Percentiles rank a stretch among this genome's conserved stretches.
phyloP scores from a whole-genome alignment of 78 protist genomes.

The Dictyostelium brefeldianum region DNA sequence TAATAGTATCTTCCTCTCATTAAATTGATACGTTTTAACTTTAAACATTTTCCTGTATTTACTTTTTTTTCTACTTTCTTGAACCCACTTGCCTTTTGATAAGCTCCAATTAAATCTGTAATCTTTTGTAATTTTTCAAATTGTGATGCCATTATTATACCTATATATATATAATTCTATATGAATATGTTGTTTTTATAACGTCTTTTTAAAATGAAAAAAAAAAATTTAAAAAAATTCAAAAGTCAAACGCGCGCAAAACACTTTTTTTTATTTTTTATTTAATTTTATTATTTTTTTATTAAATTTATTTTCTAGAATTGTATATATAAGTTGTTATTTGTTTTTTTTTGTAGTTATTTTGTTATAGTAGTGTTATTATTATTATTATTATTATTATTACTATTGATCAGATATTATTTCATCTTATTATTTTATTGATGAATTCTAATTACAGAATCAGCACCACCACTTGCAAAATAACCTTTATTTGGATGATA shows the following conservation, averaged over 20 bases:
- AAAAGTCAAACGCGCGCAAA: too few relatives aligned
- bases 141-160: not conserved
- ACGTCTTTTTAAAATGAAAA: not conserved
- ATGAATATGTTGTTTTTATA: too few relatives aligned
- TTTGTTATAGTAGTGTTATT: too few relatives aligned
- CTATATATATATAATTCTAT: not conserved
- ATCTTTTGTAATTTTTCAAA: not conserved
- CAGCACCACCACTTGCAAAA: constrained; percentile 87
- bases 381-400: too few relatives aligned
- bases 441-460: constrained; percentile 41
- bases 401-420: too few relatives aligned
- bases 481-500: constrained; percentile 82
- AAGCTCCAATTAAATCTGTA: not conserved
- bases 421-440: not conserved
- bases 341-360: too few relatives aligned
- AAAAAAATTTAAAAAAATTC: not conserved
- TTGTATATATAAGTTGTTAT: too few relatives aligned
- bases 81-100: not conserved
- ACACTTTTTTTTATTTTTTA: too few relatives aligned
- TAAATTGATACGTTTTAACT: not conserved
- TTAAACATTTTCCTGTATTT: not conserved
- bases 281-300: too few relatives aligned
- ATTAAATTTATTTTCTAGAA: too few relatives aligned
- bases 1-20: constrained; percentile 19
- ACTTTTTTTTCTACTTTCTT: not conserved